Percentiles rank a stretch among this genome's conserved stretches.
phyloP scores from a whole-genome alignment of 441 rosid species.

The Gossypium gossypioides region DNA sequence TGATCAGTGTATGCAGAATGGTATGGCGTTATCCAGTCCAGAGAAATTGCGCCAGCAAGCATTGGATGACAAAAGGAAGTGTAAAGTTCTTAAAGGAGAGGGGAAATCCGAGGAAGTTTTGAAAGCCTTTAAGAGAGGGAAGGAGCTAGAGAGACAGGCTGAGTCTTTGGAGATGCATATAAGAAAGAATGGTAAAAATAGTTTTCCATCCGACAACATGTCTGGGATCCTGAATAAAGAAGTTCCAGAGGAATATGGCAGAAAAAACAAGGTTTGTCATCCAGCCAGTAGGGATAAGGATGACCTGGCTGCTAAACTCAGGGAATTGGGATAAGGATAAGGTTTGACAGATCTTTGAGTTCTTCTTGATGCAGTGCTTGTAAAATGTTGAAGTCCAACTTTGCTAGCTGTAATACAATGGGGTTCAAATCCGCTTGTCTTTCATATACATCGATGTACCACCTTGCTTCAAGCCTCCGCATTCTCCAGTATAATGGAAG shows the following conservation, averaged over 20 bases:
- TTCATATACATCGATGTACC: constrained; percentile 24
- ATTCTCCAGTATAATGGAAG: constrained; percentile 31
- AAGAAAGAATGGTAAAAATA: constrained; percentile 50
- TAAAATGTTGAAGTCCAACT: constrained; percentile 30
- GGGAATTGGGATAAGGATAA: constrained; percentile 63
- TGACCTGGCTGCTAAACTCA: constrained; percentile 62
- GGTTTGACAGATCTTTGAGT: constrained; percentile 10
- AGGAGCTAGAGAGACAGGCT: constrained; percentile 87
- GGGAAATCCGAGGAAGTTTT: constrained; percentile 82
- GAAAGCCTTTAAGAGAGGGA: constrained; percentile 81
- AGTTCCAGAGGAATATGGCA: constrained; percentile 33
- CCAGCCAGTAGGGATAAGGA: constrained; percentile 40
- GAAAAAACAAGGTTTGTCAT: constrained; percentile 30
- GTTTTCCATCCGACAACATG: constrained; percentile 24
- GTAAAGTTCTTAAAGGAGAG: constrained; percentile 62
- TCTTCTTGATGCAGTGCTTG: constrained; percentile 37
- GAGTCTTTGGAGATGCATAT: constrained; percentile 56
- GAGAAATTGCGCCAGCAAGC: constrained; percentile 69
- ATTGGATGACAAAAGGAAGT: constrained; percentile 60
- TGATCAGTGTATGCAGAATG: constrained; percentile 23
- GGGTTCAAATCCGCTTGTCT: not conserved
- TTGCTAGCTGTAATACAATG: constrained; percentile 25
- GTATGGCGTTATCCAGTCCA: constrained; percentile 37
- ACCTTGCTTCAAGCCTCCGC: constrained; percentile 32
- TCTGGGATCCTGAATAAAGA: constrained; percentile 37